phyloP scores from a whole-genome alignment of 345 rosid genomes.

The Melastoma malabathricum region DNA sequence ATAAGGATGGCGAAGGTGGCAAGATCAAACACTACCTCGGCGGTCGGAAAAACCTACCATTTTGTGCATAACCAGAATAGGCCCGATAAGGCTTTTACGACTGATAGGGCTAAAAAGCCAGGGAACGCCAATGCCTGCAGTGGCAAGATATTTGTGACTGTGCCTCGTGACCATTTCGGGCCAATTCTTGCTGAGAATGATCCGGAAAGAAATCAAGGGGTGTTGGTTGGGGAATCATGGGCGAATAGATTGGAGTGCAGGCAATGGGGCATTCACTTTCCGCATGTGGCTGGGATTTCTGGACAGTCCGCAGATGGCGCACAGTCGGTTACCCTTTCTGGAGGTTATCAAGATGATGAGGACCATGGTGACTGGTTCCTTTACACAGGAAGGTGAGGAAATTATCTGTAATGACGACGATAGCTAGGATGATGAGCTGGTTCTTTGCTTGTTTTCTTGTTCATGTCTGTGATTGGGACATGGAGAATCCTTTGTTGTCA shows the following conservation, averaged over 20 bases:
- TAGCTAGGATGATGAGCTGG: no score
- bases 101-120: conserved; percentile 43
- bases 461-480: neutral
- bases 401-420: neutral
- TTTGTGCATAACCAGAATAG: conserved; percentile 33
- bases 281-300: conserved; percentile 48
- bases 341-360: conserved; percentile 66
- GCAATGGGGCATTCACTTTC: conserved; percentile 67
- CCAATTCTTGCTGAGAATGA: conserved; percentile 57
- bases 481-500: no score
- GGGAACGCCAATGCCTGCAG: conserved; percentile 82
- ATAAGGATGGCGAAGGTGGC: conserved; percentile 46
- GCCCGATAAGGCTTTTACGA: conserved; percentile 55
- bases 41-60: conserved; percentile 16
- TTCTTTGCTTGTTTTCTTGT: neutral
- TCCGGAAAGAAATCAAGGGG: conserved; percentile 49
- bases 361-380: conserved; percentile 87
- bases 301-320: conserved; percentile 50
- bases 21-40: conserved; percentile 7
- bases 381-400: conserved; percentile 52
- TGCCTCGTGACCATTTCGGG: conserved; percentile 52
- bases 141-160: conserved; percentile 54
- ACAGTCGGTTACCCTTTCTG: conserved; percentile 55
- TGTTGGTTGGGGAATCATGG: conserved; percentile 62
- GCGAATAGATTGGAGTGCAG: conserved; percentile 44